phyloP scores from a whole-genome alignment of 2,329 filamentous ascomycete species.

The Golovinomyces cichoracearum region DNA sequence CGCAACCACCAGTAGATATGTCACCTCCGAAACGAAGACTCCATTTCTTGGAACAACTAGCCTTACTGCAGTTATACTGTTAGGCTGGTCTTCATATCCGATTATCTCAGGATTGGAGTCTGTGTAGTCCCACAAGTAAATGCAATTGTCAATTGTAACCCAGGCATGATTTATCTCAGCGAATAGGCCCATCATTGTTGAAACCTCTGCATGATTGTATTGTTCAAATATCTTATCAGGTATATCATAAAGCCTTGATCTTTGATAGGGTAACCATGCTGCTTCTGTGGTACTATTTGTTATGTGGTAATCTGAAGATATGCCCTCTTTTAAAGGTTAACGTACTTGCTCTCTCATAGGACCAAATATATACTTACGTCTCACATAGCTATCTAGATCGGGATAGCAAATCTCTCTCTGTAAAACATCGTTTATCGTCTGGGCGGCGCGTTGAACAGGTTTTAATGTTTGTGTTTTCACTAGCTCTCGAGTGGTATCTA shows the following conservation, averaged over 20 bases:
- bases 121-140: conserved; percentile 97
- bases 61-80: conserved; percentile 76
- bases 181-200: conserved; percentile 86
- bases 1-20: conserved; percentile 66
- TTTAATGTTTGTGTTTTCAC: conserved; percentile 22
- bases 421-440: conserved; percentile 58
- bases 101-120: conserved; percentile 73
- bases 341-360: conserved; percentile 6
- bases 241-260: conserved; percentile 62
- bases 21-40: conserved; percentile 70
- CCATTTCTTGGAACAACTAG: conserved; percentile 61
- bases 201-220: conserved; percentile 64
- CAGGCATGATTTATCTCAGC: conserved; percentile 86
- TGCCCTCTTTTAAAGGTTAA: conserved; percentile 34
- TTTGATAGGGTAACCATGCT: conserved; percentile 75
- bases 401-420: conserved; percentile 57
- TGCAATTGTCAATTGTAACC: conserved; percentile 81
- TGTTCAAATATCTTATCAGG: conserved; percentile 82
- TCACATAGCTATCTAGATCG: conserved; percentile 68
- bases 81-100: conserved; percentile 68
- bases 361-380: conserved; percentile 33
- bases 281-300: conserved; percentile 28
- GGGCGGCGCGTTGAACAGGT: conserved; percentile 55
- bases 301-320: conserved; percentile 77
- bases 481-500: conserved; percentile 2